Conservation (phyloP, 768 basidiomycete genomes). For the Phlebiopsis gigantea region DNA sequence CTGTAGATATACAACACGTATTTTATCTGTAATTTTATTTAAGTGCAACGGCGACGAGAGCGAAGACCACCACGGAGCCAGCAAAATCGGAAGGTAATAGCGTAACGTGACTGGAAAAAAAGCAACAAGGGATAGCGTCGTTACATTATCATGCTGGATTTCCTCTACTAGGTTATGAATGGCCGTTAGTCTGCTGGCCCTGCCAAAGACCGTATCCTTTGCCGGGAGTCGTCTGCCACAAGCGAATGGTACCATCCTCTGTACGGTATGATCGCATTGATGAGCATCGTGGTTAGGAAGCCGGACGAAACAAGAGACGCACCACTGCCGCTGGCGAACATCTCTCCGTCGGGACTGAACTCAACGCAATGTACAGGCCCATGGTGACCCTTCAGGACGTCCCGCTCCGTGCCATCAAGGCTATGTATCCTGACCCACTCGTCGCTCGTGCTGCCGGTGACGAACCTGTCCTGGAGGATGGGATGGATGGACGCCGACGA, state of each 20-base stretch:
- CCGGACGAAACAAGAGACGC: slow-evolving; percentile 30
- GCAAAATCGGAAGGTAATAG: neutral
- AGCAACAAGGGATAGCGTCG: neutral
- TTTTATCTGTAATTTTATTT: neutral
- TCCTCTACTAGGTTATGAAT: slow-evolving; percentile 24
- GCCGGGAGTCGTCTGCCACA: slow-evolving; percentile 96
- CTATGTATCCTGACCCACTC: slow-evolving; percentile 97
- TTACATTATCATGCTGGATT: slow-evolving; percentile 18
- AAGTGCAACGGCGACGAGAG: neutral
- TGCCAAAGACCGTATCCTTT: slow-evolving; percentile 92
- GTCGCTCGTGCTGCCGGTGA: slow-evolving; percentile 84
- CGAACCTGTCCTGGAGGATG: slow-evolving; percentile 79
- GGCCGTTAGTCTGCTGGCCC: slow-evolving; percentile 43
- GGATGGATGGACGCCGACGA: slow-evolving; percentile 97
- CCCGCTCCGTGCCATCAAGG: slow-evolving; percentile 84
- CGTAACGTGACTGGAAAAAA: neutral
- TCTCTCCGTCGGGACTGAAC: slow-evolving; percentile 94
- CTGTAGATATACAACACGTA: neutral
- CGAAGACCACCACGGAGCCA: neutral
- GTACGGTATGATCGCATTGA: slow-evolving; percentile 11
- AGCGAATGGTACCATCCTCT: slow-evolving; percentile 91
- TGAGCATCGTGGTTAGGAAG: slow-evolving; percentile 4
- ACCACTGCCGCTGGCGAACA: slow-evolving; percentile 97
- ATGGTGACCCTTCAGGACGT: slow-evolving; percentile 94
- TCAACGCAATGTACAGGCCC: slow-evolving; percentile 94